phyloP scores from a whole-genome alignment of 2,329 filamentous ascomycete genomes.

The Cordyceps sp. region DNA sequence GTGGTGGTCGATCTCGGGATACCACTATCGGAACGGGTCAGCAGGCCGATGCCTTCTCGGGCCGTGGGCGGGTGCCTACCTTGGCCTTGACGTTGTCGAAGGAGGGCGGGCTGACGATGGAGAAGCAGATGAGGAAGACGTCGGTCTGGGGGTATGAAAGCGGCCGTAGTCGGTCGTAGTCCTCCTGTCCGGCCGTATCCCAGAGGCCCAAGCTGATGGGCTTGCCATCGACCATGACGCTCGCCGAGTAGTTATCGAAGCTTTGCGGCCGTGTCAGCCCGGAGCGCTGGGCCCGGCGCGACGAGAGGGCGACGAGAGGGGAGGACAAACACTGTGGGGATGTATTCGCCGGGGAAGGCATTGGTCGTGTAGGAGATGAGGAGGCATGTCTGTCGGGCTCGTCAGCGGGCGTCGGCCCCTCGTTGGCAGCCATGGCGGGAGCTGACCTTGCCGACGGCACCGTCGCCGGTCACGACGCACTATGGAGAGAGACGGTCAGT shows the following conservation, averaged over 20 bases:
- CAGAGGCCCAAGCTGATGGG: constrained; percentile 92
- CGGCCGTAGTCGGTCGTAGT: constrained; percentile 89
- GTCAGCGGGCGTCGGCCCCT: no score
- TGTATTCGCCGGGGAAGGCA: constrained; percentile 99
- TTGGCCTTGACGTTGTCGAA: constrained; percentile 99
- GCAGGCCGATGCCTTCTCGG: no score
- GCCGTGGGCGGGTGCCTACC: constrained; percentile 37
- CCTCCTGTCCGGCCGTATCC: constrained; percentile 98
- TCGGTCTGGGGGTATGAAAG: constrained; percentile 97
- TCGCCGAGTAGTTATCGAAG: constrained; percentile 98
- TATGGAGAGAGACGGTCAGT: constrained; percentile 22
- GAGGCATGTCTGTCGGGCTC: constrained; percentile 64
- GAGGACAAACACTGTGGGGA: constrained; percentile 78
- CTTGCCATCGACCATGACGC: constrained; percentile 97
- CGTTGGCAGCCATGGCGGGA: constrained; percentile 1
- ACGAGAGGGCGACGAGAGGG: not conserved
- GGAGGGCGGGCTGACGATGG: constrained; percentile 90
- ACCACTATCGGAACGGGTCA: no score
- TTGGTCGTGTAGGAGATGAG: constrained; percentile 99
- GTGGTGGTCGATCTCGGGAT: constrained; percentile 93
- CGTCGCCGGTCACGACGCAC: constrained; percentile 98
- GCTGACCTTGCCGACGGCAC: constrained; percentile 90
- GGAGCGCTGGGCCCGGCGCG: no score
- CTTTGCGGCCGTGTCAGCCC: constrained; percentile 26
- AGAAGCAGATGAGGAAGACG: constrained; percentile 97